Base-by-base conservation (phyloP, 768 basidiomycete species). In the Crucibulum laeve region DNA sequence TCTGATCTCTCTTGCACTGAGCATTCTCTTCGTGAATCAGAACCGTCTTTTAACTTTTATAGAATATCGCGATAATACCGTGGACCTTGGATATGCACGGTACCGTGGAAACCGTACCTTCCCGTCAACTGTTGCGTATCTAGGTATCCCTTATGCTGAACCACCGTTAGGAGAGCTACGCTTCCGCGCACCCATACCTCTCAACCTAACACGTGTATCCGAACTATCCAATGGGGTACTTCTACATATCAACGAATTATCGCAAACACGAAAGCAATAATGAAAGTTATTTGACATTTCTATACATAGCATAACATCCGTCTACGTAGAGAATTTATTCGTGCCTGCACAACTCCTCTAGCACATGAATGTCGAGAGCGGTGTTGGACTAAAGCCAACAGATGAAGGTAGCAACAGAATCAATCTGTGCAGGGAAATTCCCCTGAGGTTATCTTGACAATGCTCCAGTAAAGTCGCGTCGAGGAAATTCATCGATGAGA, bases 91-190 rank as follows among this genome's bases (percentile, higher is more conserved):
- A 11, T 82, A 84, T 45, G 77, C 76, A 1, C 69, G 63, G 41
- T 84, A 81, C 50, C 62, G 64, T 2, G 81, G 80, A 2, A 80
- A 79, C 45, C 61, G 61, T 5, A 69, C 74, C 1, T 74, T 62
- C 48, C 68, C 73, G 0, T 71, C 80, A 47, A 70, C 73, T 5
- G 74, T 78, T n/a, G 76, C 77, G 0, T 83, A 74, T 53, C 63
- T 83, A 17, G 76, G 76, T 1, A 65, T 82, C 33, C 78, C 77
- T 0, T 82, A 78, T 57, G 79, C 76, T 17, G 75, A 80, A 51
- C 75, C 78, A 19, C 79, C 78, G 4, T 42, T 79, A 18, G 76
- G 74, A 1, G 59, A 77, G 24, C 57, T 68, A 30, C 65, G 79
- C 14, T 80, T 75, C 54, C 64, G 81, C 15, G 70, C 70, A 3